Percentiles rank a stretch among this genome's conserved stretches.
These are phyloP conservation scores for Teunomyces aglyptinius DNA, from an alignment of 805 yeast species.

Conservation along the genomic window DNA sequence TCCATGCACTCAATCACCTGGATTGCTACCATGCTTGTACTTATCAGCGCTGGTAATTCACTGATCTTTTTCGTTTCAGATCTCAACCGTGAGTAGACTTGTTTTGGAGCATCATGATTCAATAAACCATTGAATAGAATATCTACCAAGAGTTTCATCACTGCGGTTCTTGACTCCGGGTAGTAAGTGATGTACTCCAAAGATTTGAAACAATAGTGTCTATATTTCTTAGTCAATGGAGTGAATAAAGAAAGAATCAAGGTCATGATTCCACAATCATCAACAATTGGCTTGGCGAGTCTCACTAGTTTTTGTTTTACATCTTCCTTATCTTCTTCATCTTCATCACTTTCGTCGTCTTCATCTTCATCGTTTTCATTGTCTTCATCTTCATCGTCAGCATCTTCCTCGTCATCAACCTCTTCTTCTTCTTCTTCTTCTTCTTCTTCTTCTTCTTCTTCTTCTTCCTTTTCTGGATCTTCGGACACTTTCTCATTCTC, in stretches of 20 bases:
- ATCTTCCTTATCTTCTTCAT: no score
- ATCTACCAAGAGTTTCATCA: constrained; percentile 65
- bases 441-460: no score
- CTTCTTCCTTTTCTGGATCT: no score
- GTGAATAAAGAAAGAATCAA: constrained; percentile 67
- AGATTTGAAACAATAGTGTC: constrained; percentile 63
- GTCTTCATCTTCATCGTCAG: no score
- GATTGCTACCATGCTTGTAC: constrained; percentile 68
- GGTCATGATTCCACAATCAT: constrained; percentile 71
- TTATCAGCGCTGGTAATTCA: constrained; percentile 54
- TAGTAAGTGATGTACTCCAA: constrained; percentile 67
- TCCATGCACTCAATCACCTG: constrained; percentile 77
- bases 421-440: no score
- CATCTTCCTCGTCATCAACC: no score
- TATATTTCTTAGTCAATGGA: constrained; percentile 61
- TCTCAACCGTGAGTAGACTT: constrained; percentile 53
- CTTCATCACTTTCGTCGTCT: no score
- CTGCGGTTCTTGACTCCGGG: constrained; percentile 75
- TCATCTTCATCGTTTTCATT: no score
- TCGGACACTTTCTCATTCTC: no score
- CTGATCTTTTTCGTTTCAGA: constrained; percentile 9
- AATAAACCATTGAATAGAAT: constrained; percentile 65
- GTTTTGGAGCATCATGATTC: constrained; percentile 61
- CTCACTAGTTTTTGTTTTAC: constrained; percentile 1
- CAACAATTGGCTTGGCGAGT: constrained; percentile 58